Evolutionary conservation across 768 basidiomycete species (phyloP).

Genomic region (Cystoderma amianthinum): DNA sequence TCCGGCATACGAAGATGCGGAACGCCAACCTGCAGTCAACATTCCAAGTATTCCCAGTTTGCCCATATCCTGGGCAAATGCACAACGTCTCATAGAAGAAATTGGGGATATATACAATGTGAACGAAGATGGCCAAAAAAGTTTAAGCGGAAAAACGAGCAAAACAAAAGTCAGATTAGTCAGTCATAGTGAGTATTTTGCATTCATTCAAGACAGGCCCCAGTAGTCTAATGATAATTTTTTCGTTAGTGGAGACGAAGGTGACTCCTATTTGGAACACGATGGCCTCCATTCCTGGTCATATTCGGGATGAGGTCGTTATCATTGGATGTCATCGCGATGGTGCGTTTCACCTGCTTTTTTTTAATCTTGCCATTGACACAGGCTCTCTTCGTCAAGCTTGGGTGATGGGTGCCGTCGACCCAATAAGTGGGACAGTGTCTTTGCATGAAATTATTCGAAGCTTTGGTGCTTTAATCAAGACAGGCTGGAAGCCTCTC

Average conservation of each 20-base stretch:
- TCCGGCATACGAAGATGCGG: constrained; percentile 80
- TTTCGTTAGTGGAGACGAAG: constrained; percentile 67
- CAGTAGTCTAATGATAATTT: too few relatives aligned
- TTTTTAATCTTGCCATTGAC: constrained; percentile 1
- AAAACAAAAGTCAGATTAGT: constrained; percentile 39
- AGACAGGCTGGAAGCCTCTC: constrained; percentile 78
- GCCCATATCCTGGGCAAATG: constrained; percentile 88
- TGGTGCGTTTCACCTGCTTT: constrained; percentile 35
- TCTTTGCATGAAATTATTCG: constrained; percentile 72
- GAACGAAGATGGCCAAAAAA: background rate
- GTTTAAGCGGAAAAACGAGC: constrained; percentile 43
- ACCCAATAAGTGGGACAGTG: constrained; percentile 77
- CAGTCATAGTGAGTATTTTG: constrained; percentile 38
- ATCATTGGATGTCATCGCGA: constrained; percentile 87
- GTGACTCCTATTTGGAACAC: constrained; percentile 90
- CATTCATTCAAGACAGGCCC: background rate
- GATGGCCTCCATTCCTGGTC: constrained; percentile 78
- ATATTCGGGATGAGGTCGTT: constrained; percentile 79
- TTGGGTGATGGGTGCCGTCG: constrained; percentile 78
- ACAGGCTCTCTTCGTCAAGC: constrained; percentile 24
- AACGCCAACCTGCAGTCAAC: constrained; percentile 52
- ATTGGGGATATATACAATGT: constrained; percentile 19
- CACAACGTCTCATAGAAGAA: constrained; percentile 56
- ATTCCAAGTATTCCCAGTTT: constrained; percentile 77
- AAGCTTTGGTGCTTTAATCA: constrained; percentile 62